Percentiles rank a stretch among this genome's conserved stretches.
Evolutionary conservation across 768 basidiomycete genomes (phyloP).

Genomic region (Mycena leptocephala): DNA sequence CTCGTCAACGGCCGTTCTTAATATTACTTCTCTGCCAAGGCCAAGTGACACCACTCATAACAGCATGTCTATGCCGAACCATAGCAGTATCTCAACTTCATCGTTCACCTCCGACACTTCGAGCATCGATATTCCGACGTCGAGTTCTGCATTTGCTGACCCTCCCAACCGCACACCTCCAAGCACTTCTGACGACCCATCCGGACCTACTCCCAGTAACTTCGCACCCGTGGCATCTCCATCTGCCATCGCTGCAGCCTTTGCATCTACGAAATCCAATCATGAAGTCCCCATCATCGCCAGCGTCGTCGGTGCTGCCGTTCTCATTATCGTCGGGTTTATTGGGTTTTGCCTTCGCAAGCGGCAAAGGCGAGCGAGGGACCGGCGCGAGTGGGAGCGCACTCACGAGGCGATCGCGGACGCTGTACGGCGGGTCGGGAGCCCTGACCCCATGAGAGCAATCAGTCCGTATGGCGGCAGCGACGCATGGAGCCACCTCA

Average conservation of each 20-base stretch:
- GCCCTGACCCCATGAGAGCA: not conserved
- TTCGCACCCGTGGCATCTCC: not conserved
- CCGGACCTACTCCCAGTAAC: not conserved
- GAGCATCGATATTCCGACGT: too few relatives aligned
- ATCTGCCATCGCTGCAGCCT: not conserved
- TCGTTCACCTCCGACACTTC: too few relatives aligned
- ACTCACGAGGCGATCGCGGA: slow-evolving; percentile 29
- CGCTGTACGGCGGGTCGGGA: slow-evolving; percentile 19
- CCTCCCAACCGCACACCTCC: not conserved
- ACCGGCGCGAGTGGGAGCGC: slow-evolving; percentile 35
- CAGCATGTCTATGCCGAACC: too few relatives aligned
- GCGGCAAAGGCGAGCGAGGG: slow-evolving; percentile 25
- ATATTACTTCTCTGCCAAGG: too few relatives aligned
- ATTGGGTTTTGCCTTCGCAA: slow-evolving; percentile 4
- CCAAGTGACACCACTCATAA: too few relatives aligned
- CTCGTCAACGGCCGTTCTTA: too few relatives aligned
- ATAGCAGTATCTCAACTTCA: too few relatives aligned
- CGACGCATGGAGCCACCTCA: not conserved
- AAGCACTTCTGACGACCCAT: not conserved
- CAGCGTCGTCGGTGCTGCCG: slow-evolving; percentile 12
- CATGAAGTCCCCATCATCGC: slow-evolving; percentile 11
- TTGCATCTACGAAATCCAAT: slow-evolving; percentile 1
- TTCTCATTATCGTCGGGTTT: slow-evolving; percentile 2
- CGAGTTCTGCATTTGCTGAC: too few relatives aligned
- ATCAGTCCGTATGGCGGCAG: not conserved